Evolutionary conservation across 805 yeast genomes (phyloP), one percentile per base, ranked within the genome.

Genomic region (Lipomyces sp.): DNA sequence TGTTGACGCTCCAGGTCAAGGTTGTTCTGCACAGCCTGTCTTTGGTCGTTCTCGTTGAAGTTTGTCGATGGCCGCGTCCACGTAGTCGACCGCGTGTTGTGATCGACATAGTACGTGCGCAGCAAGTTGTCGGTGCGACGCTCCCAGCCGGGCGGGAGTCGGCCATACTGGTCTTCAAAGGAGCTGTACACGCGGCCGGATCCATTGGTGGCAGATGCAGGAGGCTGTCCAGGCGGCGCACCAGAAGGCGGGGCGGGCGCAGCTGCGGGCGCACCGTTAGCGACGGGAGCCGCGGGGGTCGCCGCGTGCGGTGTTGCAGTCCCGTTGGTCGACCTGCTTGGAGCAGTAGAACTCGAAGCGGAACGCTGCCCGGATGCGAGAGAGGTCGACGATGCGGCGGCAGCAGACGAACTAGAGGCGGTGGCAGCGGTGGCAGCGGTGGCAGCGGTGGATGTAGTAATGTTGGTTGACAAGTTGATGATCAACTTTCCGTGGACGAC

Each of bases 121-220:
- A 98, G 98, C 64, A 89, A 86, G 68, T 89, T 88, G 69, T 93
- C 99, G 1, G 98, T 90, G 71, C 98, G 80, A 62, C 98, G 82
- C 70, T 93, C 99, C 98, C 98, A 93, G 3, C 99, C 99, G 5
- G 96, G 88, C 2, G 98, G 99, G 60, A 93, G 76, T 65, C 96
- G 78, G 38, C 99, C 99, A 63, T 82, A 81, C 68, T 91, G 98
- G 71, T 93, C 99, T 70, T 93, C 98, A 68, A 93, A 93, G 1
- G 98, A 87, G 4, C 95, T 86, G 62, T 83, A 84, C 64, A 84
- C 95, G 63, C 89, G 79, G 60, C 70, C 62, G 38, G 31, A 28
- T 3, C 55, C 52, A 21, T 37, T 40, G 21, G 19, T 11, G 13
- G 66, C 29, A 8, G 67, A 39, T 22, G 51, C n/a, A 43, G 50